Percentiles rank a stretch among this genome's conserved stretches.
phyloP scores from a whole-genome alignment of 345 rosid genomes.

The Gossypium stocksii region DNA sequence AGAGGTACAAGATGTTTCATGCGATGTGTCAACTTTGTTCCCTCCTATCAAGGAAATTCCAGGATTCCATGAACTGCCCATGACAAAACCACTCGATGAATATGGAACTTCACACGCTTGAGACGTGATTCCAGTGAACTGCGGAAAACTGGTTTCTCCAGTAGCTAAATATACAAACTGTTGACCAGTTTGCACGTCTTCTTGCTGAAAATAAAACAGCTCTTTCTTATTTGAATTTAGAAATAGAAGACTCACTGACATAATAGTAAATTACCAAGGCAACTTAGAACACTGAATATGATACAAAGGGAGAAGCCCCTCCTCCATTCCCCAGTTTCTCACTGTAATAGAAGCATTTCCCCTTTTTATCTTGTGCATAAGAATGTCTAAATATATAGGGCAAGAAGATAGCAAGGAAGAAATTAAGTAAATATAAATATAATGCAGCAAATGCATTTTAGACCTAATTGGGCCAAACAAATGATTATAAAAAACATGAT shows the following conservation, averaged over 20 bases:
- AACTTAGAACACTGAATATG: neutral
- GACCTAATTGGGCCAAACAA: constrained; percentile 1
- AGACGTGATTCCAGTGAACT: constrained; percentile 33
- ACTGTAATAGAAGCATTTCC: neutral
- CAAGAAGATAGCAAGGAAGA: neutral
- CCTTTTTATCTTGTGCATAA: neutral
- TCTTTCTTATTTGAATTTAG: neutral
- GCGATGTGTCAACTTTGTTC: constrained; percentile 27
- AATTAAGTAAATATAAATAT: neutral
- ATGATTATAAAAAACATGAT: neutral
- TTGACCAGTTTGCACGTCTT: constrained; percentile 44
- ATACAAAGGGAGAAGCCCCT: neutral
- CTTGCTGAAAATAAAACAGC: constrained; percentile 34
- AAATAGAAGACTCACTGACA: neutral
- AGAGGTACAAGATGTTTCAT: constrained; percentile 35
- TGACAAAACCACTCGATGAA: constrained; percentile 33
- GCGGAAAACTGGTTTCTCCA: constrained; percentile 49
- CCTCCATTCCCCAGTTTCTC: neutral
- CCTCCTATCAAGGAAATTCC: constrained; percentile 38
- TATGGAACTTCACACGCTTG: constrained; percentile 28
- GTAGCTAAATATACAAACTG: constrained; percentile 48
- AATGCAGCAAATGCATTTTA: neutral
- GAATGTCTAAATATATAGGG: neutral
- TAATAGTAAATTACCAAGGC: constrained; percentile 2
- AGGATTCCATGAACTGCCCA: constrained; percentile 55